Evolutionary conservation across 1,284 basidiomycete species (phyloP).

Genomic region (Boletellus deceptivus): DNA sequence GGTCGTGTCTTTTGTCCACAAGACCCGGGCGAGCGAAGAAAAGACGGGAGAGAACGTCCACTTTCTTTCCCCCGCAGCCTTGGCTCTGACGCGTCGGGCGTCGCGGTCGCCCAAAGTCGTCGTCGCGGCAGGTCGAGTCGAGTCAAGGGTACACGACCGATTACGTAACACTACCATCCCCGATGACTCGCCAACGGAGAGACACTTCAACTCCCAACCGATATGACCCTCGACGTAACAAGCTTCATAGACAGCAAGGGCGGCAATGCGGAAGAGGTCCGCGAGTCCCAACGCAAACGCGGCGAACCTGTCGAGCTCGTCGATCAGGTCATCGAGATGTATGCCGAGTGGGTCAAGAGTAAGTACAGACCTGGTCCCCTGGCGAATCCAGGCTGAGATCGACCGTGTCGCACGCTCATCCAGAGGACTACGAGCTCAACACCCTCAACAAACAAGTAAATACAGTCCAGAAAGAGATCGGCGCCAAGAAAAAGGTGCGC

Average conservation of each 20-base stretch:
- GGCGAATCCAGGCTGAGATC: not conserved
- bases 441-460: constrained; percentile 82
- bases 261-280: constrained; percentile 90
- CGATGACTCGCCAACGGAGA: too few species aligned
- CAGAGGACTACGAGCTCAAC: constrained; percentile 86
- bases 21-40: too few species aligned
- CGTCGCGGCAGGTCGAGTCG: not conserved
- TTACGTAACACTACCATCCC: constrained; percentile 18
- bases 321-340: constrained; percentile 91
- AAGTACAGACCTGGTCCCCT: constrained; percentile 30
- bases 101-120: too few species aligned
- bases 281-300: constrained; percentile 91
- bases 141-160: not conserved
- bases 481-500: constrained; percentile 85
- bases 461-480: constrained; percentile 91
- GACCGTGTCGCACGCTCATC: constrained; percentile 3
- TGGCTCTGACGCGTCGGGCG: too few species aligned
- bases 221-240: constrained; percentile 73
- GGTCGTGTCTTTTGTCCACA: too few species aligned
- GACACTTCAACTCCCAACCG: too few species aligned
- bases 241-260: constrained; percentile 85
- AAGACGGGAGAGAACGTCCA: too few species aligned
- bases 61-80: too few species aligned
- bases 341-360: constrained; percentile 92
- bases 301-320: constrained; percentile 88